Base-by-base conservation (phyloP, 768 basidiomycete species). In the Auricularia cornea region DNA sequence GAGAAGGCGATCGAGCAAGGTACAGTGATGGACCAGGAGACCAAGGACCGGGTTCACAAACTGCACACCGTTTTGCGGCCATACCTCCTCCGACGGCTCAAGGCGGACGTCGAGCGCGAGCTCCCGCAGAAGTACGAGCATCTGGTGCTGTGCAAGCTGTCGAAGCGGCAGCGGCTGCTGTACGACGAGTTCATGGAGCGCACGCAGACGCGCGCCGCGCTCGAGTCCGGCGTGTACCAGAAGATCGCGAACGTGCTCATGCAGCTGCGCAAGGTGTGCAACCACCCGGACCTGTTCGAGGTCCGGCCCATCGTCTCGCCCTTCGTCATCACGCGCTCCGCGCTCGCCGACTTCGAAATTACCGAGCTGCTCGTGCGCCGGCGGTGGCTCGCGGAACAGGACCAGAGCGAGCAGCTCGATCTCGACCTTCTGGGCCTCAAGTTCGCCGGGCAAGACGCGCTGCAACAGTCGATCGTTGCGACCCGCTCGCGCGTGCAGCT, bases 231-330 rank as follows among this genome's bases (percentile, higher is more conserved):
- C 3, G 81, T 90, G 3, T 92, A 92, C 69, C 89, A 90, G 74
- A 90, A 90, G 75, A 89, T 92, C 52, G 90, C 90, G 68, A 99
- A 99, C 72, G 87, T 96, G 63, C 83, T 98, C 64, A 99, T 98
- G 97, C 97, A 99, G 72, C 82, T 98, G 3, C 88, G 97, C 62
- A 98, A 98, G 78, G 92, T 96, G 51, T 93, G 93, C 78, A 94
- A 92, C 62, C 94, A 98, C 73, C 96, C 95, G 0, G 89, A 94
- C 74, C 79, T 94, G 11, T 95, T 96, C 71, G 91, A 95, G 73
- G 86, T 91, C 60, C 88, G 94, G 68, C 91, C 94, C 1, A 86
- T 88, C 64, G 86, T 85, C 62, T 91, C 83, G 60, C 93, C 83
- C 29, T 92, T 88, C 72, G 85, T 81, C 3, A 88, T 84, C 86